Evolutionary conservation across 345 rosid species (phyloP).

Genomic region (Passiflora organensis): DNA sequence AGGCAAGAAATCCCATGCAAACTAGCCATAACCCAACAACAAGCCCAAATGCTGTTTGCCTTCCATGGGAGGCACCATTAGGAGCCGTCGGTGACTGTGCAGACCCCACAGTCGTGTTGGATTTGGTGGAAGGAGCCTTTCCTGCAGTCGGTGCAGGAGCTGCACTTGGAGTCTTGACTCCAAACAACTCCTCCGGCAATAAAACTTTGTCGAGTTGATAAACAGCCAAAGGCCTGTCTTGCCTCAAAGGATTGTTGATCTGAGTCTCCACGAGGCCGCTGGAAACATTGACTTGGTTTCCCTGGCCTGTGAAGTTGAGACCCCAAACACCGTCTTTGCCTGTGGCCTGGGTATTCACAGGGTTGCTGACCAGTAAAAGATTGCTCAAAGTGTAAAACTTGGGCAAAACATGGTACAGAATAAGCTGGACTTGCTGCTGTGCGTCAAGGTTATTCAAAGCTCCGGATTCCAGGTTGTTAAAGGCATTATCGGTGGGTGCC

Average conservation of each 20-base stretch:
- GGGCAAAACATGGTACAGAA: constrained; percentile 54
- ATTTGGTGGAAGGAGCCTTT: constrained; percentile 11
- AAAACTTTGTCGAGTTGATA: constrained; percentile 76
- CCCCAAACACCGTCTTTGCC: constrained; percentile 44
- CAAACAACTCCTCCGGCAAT: constrained; percentile 59
- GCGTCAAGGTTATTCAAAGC: constrained; percentile 38
- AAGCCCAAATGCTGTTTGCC: constrained; percentile 36
- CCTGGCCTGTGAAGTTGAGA: constrained; percentile 59
- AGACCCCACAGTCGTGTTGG: constrained; percentile 18
- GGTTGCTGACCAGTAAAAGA: constrained; percentile 65
- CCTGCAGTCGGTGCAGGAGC: constrained; percentile 33
- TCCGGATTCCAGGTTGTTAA: constrained; percentile 55
- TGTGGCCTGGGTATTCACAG: constrained; percentile 60
- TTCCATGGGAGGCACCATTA: constrained; percentile 23
- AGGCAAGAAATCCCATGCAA: constrained; percentile 48
- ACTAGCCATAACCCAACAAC: constrained; percentile 42
- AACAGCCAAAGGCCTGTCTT: constrained; percentile 55
- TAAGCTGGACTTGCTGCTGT: constrained; percentile 55
- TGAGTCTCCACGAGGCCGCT: constrained; percentile 57
- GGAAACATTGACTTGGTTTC: constrained; percentile 78
- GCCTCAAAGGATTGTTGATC: constrained; percentile 50
- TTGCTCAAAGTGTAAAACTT: constrained; percentile 46
- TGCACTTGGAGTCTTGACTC: constrained; percentile 30
- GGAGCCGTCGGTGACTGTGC: constrained; percentile 30
- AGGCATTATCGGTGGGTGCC: constrained; percentile 88